phyloP scores from a whole-genome alignment of 176 grass and related monocot species.

The Pharus latifolius region DNA sequence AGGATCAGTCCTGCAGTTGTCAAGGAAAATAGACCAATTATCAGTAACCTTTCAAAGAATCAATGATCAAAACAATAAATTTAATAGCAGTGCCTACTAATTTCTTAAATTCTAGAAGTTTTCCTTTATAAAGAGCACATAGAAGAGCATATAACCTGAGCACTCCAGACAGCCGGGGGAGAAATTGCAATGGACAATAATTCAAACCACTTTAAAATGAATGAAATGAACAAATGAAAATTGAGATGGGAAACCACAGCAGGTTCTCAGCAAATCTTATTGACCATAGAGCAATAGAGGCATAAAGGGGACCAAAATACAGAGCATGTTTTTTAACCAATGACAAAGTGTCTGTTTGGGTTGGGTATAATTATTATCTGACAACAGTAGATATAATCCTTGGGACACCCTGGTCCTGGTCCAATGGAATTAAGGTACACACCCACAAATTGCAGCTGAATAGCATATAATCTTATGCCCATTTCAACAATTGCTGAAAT shows the following conservation, averaged over 20 bases:
- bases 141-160: neutral
- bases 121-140: too few relatives aligned
- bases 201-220: neutral
- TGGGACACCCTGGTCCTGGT: too few relatives aligned
- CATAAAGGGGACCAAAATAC: too few relatives aligned
- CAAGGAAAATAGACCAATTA: conserved; percentile 15
- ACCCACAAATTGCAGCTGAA: too few relatives aligned
- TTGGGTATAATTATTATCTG: neutral
- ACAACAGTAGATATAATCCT: too few relatives aligned
- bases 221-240: neutral
- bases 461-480: too few relatives aligned
- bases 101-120: neutral
- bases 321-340: conserved; percentile 1
- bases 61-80: conserved; percentile 4
- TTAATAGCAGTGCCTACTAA: neutral
- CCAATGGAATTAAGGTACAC: too few relatives aligned
- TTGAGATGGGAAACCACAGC: neutral
- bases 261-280: neutral
- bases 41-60: conserved; percentile 10
- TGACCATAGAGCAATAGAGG: neutral
- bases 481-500: neutral
- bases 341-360: neutral
- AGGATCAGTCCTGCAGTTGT: conserved; percentile 7
- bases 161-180: too few relatives aligned
- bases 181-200: too few relatives aligned